phyloP scores from a whole-genome alignment of 306 rosid genomes.

The Corylus americana region DNA sequence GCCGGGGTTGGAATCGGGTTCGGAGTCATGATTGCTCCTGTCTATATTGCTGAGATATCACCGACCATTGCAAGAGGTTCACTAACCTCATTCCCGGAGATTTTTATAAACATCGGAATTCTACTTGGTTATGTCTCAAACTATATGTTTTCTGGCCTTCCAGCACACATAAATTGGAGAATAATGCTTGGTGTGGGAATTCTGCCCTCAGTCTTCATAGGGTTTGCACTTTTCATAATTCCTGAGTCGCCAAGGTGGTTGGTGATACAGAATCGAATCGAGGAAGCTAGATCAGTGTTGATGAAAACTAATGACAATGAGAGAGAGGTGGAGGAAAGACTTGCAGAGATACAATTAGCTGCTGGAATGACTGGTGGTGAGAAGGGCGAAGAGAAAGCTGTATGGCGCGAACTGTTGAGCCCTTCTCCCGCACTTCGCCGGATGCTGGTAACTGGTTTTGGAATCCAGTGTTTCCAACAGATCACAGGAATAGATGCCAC shows the following conservation, averaged over 20 bases:
- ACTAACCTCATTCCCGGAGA: slow-evolving; percentile 86
- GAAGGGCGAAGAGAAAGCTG: slow-evolving; percentile 56
- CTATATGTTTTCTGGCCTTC: slow-evolving; percentile 73
- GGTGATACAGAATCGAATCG: slow-evolving; percentile 71
- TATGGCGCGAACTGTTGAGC: slow-evolving; percentile 63
- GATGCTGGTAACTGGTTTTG: slow-evolving; percentile 85
- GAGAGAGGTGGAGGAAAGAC: slow-evolving; percentile 84
- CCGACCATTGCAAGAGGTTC: slow-evolving; percentile 77
- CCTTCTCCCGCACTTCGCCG: slow-evolving; percentile 76
- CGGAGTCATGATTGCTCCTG: slow-evolving; percentile 90
- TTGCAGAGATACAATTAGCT: slow-evolving; percentile 75
- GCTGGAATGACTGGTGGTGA: slow-evolving; percentile 57
- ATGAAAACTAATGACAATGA: slow-evolving; percentile 71
- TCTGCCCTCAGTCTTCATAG: slow-evolving; percentile 80
- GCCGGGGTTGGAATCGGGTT: slow-evolving; percentile 93
- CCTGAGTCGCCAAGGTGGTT: slow-evolving; percentile 97
- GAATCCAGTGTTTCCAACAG: slow-evolving; percentile 95
- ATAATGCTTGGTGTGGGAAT: slow-evolving; percentile 90
- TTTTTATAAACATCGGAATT: slow-evolving; percentile 81
- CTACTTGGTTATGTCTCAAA: slow-evolving; percentile 89
- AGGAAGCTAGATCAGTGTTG: slow-evolving; percentile 81
- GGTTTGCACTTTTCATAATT: slow-evolving; percentile 80
- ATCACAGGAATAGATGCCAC: slow-evolving; percentile 94
- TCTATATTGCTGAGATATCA: slow-evolving; percentile 88
- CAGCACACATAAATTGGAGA: slow-evolving; percentile 80